Evolutionary conservation across 2,329 filamentous ascomycete species (phyloP), one percentile per base, ranked within the genome.

Genomic region (Sphaerostilbella broomeana): DNA sequence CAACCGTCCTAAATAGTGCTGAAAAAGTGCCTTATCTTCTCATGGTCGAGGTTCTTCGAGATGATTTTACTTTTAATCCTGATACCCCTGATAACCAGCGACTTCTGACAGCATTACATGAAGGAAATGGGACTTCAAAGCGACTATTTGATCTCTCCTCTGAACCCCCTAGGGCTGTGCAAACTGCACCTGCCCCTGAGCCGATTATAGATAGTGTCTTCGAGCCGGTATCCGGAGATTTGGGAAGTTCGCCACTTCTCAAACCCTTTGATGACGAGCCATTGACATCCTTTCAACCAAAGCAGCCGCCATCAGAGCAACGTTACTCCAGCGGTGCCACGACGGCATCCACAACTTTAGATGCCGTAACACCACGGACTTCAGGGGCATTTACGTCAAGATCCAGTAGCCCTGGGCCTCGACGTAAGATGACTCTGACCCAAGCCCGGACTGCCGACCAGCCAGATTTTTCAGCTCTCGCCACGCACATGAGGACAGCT

Each of bases 401-500:
- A 47, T 81, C 83, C 2, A 80, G 68, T 49, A 87, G 81, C 47
- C 84, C 84, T 8, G 75, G 67, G 2, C 66, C 68, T 4, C 53
- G 64, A n/a, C 68, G 78, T 39, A 78, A 77, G 56, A 73, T 79
- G 70, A 78, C 79, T 4, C 51, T 84, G 18, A 67, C 73, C 13
- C 65, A 69, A 31, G 69, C 70, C 36, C 69, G 75, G 33, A 75
- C 73, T 12, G 63, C 67, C 9, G 84, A 88, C 43, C 84, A 87
- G 55, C 81, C 84, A 2, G 86, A 92, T 54, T 84, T 90, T 49
- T 86, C 84, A 9, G 86, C 86, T 3, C 65, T 92, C 21, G 86
- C 86, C 10, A 89, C 85, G 10, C 86, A 92, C 58, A 92, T 92
- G 85, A 77, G 86, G 15, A 88, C 85, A 4, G 86, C 86, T 4